A percentile compares a stretch with the other conserved stretches of the same genome.
Evolutionary conservation across 345 rosid species (phyloP).

Genomic region (Clausena lansium): DNA sequence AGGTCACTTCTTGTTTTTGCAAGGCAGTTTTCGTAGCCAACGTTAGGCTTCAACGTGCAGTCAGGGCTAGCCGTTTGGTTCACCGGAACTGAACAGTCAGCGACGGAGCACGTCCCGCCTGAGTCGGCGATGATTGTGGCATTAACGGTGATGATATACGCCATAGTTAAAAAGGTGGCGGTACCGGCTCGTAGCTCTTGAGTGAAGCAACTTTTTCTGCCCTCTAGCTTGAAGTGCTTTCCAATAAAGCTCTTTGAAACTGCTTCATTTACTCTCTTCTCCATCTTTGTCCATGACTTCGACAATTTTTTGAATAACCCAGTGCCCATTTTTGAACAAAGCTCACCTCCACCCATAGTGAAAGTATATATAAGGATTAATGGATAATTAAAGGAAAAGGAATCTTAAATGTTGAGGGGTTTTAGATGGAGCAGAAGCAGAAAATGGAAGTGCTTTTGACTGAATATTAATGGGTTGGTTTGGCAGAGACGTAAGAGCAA

Average conservation of each 20-base stretch:
- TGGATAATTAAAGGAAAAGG: slow-evolving; percentile 1
- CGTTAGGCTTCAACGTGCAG: slow-evolving; percentile 55
- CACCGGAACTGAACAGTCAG: slow-evolving; percentile 47
- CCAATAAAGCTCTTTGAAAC: slow-evolving; percentile 60
- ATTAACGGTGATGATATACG: slow-evolving; percentile 84
- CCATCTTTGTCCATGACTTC: slow-evolving; percentile 47
- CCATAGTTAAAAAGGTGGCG: slow-evolving; percentile 96
- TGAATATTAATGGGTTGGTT: neutral
- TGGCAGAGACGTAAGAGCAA: neutral
- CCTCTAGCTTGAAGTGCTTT: slow-evolving; percentile 67
- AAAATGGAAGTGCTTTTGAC: neutral
- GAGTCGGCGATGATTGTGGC: slow-evolving; percentile 81
- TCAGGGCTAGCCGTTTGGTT: slow-evolving; percentile 44
- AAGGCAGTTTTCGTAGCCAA: slow-evolving; percentile 65
- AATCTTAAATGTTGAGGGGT: neutral
- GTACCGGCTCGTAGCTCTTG: slow-evolving; percentile 79
- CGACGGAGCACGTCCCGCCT: slow-evolving; percentile 69
- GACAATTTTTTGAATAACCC: slow-evolving; percentile 21
- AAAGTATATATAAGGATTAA: neutral
- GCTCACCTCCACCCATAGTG: slow-evolving; percentile 7
- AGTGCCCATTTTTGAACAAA: slow-evolving; percentile 25
- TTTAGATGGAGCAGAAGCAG: neutral
- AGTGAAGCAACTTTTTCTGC: slow-evolving; percentile 65
- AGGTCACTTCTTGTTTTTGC: slow-evolving; percentile 64
- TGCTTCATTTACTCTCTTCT: slow-evolving; percentile 51